Percentiles rank a stretch among this genome's conserved stretches.
Conservation (phyloP, 768 basidiomycete genomes). For the Leccinum longicurvipes region DNA sequence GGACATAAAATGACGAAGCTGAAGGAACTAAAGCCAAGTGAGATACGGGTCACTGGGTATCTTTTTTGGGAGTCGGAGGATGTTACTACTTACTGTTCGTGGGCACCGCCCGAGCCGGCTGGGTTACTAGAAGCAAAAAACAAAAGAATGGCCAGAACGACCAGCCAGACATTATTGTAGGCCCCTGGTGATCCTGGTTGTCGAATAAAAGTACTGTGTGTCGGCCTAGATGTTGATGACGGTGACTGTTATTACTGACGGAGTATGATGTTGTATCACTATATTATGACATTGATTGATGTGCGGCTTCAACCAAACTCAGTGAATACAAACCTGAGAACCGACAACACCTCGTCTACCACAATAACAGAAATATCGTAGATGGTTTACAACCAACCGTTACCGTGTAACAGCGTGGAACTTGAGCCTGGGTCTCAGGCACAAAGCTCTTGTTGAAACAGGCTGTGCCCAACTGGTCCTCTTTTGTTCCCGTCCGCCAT, state of each 20-base stretch:
- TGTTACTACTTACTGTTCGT: constrained; percentile 38
- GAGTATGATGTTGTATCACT: not conserved
- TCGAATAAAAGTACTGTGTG: not conserved
- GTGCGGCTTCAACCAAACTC: not conserved
- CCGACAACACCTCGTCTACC: no score
- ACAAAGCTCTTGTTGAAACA: not conserved
- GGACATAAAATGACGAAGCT: constrained; percentile 82
- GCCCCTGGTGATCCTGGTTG: constrained; percentile 2
- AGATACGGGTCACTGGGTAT: not conserved
- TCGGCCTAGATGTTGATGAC: not conserved
- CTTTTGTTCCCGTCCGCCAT: constrained; percentile 2
- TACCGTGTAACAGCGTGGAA: not conserved
- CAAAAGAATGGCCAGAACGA: constrained; percentile 14
- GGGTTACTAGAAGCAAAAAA: constrained; percentile 14
- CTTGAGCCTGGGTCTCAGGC: not conserved
- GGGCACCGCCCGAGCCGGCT: constrained; percentile 28
- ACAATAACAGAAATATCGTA: no score
- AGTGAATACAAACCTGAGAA: not conserved
- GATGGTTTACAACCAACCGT: not conserved
- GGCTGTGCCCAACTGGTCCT: not conserved
- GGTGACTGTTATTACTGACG: not conserved
- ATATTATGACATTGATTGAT: not conserved
- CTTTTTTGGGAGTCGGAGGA: not conserved
- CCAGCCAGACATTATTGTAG: constrained; percentile 2
- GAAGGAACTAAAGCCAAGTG: constrained; percentile 53